Percentiles rank a stretch among this genome's conserved stretches.
Evolutionary conservation across 257 asterid genomes (phyloP).

Genomic region (Petunia secreta): DNA sequence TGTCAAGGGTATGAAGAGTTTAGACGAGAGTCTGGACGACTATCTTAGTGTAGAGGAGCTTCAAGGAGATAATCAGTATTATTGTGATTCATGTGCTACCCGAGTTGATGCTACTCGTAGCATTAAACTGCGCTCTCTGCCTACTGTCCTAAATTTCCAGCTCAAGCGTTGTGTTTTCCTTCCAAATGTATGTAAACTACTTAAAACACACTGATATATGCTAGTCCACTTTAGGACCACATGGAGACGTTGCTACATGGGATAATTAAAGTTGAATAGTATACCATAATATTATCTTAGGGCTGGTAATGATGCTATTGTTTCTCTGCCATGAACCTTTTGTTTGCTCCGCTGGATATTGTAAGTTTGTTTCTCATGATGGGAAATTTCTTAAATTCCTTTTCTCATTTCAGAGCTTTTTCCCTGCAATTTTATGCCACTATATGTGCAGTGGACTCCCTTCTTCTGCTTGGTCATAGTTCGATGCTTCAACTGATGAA

Average conservation of each 20-base stretch:
- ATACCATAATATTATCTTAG: conserved; percentile 5
- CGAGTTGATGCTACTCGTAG: conserved; percentile 96
- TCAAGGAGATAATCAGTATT: conserved; percentile 92
- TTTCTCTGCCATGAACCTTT: neutral
- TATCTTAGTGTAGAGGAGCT: conserved; percentile 92
- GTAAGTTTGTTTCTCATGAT: conserved; percentile 10
- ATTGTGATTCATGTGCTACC: conserved; percentile 79
- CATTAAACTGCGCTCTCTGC: conserved; percentile 91
- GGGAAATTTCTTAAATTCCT: conserved; percentile 16
- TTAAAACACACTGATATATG: conserved; percentile 29
- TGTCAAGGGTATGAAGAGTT: conserved; percentile 86
- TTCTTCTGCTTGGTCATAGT: conserved; percentile 22
- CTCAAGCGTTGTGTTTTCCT: conserved; percentile 98
- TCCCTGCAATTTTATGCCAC: neutral
- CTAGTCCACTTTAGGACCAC: conserved; percentile 22
- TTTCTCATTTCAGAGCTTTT: neutral
- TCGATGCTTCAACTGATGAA: conserved; percentile 18
- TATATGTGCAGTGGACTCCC: conserved; percentile 13
- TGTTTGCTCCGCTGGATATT: neutral
- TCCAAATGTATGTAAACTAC: conserved; percentile 66
- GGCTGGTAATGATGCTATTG: conserved; percentile 15
- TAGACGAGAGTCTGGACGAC: conserved; percentile 88
- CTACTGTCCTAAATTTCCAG: conserved; percentile 89
- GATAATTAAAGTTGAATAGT: neutral
- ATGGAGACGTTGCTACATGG: neutral